Percentiles rank a stretch among this genome's conserved stretches.
These are phyloP conservation scores for Lachancea sp. DNA, from an alignment of 805 yeast species.

Conservation along the genomic window DNA sequence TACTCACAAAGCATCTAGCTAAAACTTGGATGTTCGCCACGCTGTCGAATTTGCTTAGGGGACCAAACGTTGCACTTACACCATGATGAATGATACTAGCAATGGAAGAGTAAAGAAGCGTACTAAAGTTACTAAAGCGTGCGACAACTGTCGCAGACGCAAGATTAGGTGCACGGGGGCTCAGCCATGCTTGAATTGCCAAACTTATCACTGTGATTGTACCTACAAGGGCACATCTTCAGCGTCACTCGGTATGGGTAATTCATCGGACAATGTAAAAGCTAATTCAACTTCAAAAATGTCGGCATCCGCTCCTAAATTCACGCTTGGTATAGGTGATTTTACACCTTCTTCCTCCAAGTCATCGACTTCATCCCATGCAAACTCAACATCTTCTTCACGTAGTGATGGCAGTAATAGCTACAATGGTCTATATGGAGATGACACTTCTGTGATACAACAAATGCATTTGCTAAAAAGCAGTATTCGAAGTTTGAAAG, in stretches of 20 bases:
- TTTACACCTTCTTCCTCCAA: not conserved
- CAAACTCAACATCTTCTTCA: not conserved
- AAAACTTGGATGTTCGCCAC: no score
- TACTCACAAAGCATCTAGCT: no score
- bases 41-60: no score
- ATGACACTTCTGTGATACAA: conserved; percentile 17
- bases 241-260: not conserved
- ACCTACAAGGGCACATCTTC: conserved; percentile 11
- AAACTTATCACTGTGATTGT: conserved; percentile 29
- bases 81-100: no score
- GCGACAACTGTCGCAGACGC: conserved; percentile 31
- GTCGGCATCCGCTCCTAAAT: not conserved
- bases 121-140: conserved; percentile 24
- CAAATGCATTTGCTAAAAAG: conserved; percentile 12
- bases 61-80: no score
- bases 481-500: not conserved
- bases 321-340: not conserved
- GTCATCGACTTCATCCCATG: not conserved
- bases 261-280: not conserved
- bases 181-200: conserved; percentile 30
- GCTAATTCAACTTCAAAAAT: not conserved
- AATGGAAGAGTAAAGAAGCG: conserved; percentile 5
- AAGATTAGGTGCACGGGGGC: conserved; percentile 33
- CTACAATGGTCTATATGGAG: conserved; percentile 18
- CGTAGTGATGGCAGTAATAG: not conserved